Conservation (phyloP, 2,329 filamentous ascomycete genomes). For the Colletotrichum horii region DNA sequence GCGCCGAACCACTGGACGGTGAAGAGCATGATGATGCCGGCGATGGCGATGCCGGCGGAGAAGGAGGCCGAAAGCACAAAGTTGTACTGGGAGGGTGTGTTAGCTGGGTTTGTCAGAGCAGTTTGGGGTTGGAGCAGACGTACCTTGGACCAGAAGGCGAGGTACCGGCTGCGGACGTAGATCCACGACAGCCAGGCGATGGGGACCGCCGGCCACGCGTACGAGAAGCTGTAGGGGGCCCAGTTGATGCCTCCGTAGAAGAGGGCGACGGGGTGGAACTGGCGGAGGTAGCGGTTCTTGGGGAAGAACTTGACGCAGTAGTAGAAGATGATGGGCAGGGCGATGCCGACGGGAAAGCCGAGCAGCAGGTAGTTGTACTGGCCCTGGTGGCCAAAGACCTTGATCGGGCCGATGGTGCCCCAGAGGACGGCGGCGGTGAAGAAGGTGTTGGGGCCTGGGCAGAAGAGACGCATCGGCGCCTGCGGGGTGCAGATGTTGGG, state of each 20-base stretch:
- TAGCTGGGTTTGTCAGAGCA: not conserved
- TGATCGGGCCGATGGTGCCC: slow-evolving; percentile 57
- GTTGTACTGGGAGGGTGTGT: slow-evolving; percentile 38
- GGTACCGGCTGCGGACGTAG: slow-evolving; percentile 38
- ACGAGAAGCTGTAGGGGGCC: slow-evolving; percentile 46
- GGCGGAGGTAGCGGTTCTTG: slow-evolving; percentile 34
- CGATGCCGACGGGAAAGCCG: slow-evolving; percentile 55
- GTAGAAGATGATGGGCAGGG: slow-evolving; percentile 48
- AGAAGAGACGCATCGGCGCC: slow-evolving; percentile 54
- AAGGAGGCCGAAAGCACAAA: slow-evolving; percentile 37
- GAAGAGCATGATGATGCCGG: slow-evolving; percentile 36
- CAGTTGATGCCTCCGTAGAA: slow-evolving; percentile 51
- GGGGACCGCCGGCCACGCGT: slow-evolving; percentile 24
- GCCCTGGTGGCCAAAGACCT: slow-evolving; percentile 53
- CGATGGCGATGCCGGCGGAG: slow-evolving; percentile 34
- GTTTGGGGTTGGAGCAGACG: slow-evolving; percentile 7
- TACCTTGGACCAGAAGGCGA: slow-evolving; percentile 46
- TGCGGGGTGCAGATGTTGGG: slow-evolving; percentile 51
- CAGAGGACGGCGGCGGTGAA: slow-evolving; percentile 62
- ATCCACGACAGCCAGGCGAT: slow-evolving; percentile 25
- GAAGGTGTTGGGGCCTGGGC: slow-evolving; percentile 59
- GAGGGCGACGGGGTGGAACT: slow-evolving; percentile 54
- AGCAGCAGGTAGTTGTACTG: slow-evolving; percentile 53
- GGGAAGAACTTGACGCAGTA: slow-evolving; percentile 47
- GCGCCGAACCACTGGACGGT: slow-evolving; percentile 29